These are phyloP conservation scores for Dalbergia cultrata DNA, from an alignment of 306 rosid species.

Conservation along the genomic window DNA sequence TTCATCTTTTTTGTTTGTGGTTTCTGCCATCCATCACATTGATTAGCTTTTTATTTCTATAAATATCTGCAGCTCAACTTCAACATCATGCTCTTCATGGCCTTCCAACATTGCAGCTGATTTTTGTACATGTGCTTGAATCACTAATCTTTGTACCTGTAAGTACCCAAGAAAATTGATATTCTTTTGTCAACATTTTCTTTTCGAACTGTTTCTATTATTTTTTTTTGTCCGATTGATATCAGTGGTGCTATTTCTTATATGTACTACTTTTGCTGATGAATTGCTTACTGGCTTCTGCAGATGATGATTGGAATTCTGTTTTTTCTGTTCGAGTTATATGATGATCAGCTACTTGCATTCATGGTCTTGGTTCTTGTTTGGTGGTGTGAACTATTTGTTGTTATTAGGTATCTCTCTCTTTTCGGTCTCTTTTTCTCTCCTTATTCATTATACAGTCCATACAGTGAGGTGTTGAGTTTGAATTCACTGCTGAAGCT, in stretches of 20 bases:
- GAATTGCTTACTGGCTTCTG: conserved; percentile 46
- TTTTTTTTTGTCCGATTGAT: neutral
- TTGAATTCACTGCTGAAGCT: conserved; percentile 31
- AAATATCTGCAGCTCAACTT: conserved; percentile 89
- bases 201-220: neutral
- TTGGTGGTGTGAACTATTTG: conserved; percentile 93
- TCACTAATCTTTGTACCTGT: conserved; percentile 98
- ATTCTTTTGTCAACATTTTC: conserved; percentile 16
- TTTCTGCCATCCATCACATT: conserved; percentile 32
- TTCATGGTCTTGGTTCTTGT: conserved; percentile 94
- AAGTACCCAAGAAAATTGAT: conserved; percentile 48
- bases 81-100: conserved; percentile 97
- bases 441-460: neutral
- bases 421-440: conserved; percentile 16
- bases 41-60: conserved; percentile 45
- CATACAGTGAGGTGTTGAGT: conserved; percentile 22
- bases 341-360: conserved; percentile 93
- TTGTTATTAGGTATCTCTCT: conserved; percentile 74
- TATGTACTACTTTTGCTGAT: conserved; percentile 37
- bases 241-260: conserved; percentile 22
- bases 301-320: conserved; percentile 98
- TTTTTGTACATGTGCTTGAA: conserved; percentile 96
- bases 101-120: conserved; percentile 94
- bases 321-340: conserved; percentile 95
- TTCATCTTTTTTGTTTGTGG: conserved; percentile 12